Evolutionary conservation across 2,329 filamentous ascomycete genomes (phyloP).

Genomic region (Diaporthe vexans): DNA sequence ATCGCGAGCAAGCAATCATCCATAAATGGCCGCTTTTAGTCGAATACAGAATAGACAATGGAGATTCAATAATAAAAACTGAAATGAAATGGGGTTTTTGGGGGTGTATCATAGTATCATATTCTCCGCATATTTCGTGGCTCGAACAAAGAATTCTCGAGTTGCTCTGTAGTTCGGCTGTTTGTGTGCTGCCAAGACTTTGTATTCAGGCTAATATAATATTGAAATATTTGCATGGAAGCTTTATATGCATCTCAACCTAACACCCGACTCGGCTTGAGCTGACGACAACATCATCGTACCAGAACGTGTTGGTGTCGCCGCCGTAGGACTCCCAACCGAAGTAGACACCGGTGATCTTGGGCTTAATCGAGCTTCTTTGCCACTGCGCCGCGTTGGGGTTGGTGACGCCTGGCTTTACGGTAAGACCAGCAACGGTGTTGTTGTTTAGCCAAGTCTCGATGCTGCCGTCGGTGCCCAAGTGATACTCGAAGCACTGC

Average conservation of each 20-base stretch:
- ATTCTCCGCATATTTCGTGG: neutral
- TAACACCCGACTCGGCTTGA: conserved; percentile 63
- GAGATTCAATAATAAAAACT: neutral
- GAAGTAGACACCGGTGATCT: conserved; percentile 69
- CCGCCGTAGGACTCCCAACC: conserved; percentile 75
- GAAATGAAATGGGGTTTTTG: neutral
- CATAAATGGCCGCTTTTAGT: neutral
- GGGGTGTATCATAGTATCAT: neutral
- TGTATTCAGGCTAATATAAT: neutral
- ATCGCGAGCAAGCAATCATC: neutral
- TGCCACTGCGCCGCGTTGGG: conserved; percentile 67
- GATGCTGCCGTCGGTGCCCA: conserved; percentile 69
- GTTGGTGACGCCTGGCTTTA: conserved; percentile 62
- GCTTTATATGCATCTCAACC: conserved; percentile 30
- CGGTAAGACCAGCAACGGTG: conserved; percentile 65
- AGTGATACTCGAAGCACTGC: conserved; percentile 74
- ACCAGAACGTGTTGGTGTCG: conserved; percentile 73
- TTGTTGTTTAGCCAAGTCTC: conserved; percentile 72
- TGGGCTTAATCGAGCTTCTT: conserved; percentile 63
- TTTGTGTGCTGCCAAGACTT: neutral
- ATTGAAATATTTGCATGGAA: neutral
- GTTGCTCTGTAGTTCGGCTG: neutral
- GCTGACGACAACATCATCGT: conserved; percentile 69
- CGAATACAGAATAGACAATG: neutral
- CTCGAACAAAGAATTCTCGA: neutral